phyloP scores from a whole-genome alignment of 306 rosid genomes.

The Fragaria ananassa region DNA sequence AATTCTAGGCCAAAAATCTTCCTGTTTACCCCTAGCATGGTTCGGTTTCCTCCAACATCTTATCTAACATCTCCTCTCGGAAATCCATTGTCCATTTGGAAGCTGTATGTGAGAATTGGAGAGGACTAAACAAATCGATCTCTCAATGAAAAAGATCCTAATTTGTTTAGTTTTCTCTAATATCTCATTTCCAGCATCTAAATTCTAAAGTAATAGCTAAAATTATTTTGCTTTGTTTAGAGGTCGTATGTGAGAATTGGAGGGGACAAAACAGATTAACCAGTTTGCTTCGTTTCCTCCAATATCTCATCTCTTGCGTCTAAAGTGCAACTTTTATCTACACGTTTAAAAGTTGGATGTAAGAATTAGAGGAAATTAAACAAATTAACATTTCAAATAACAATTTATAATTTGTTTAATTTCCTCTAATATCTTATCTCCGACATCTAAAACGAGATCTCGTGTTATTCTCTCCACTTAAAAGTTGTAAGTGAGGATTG shows the following conservation, averaged over 20 bases:
- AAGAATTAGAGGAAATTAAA: conserved; percentile 4
- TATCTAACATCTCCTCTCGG: not conserved
- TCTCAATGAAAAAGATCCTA: not conserved
- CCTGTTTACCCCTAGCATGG: not conserved
- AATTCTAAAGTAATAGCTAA: not conserved
- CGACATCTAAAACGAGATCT: not conserved
- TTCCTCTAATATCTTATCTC: conserved; percentile 16
- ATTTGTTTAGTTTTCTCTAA: conserved; percentile 13
- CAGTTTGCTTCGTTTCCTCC: not conserved
- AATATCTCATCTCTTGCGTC: not conserved
- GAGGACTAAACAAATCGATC: not conserved
- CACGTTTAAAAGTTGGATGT: not conserved
- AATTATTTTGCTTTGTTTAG: not conserved
- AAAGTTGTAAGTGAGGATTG: conserved; percentile 2
- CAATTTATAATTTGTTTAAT: not conserved
- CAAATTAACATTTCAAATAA: not conserved
- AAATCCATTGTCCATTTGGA: not conserved
- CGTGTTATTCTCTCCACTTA: not conserved
- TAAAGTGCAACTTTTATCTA: not conserved
- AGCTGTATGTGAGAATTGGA: conserved; percentile 7
- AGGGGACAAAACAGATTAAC: not conserved
- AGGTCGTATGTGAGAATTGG: not conserved
- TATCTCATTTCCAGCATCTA: not conserved
- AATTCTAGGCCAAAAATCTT: not conserved
- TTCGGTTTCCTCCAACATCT: conserved; percentile 12